These are phyloP conservation scores for Lasiodiplodia sp. DNA, from an alignment of 2,329 filamentous ascomycete genomes.

Conservation along the genomic window DNA sequence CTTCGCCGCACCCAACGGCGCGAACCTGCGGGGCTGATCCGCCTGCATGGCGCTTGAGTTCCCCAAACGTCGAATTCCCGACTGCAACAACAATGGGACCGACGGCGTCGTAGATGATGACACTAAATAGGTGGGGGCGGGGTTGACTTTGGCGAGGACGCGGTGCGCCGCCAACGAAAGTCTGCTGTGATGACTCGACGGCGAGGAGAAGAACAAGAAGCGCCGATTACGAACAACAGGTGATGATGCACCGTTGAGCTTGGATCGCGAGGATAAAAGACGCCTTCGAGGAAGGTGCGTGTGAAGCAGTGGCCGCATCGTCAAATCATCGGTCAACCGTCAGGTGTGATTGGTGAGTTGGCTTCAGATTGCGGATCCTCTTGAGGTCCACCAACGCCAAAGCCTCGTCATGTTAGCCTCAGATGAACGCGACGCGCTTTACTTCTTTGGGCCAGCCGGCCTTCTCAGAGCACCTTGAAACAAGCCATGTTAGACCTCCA, in stretches of 20 bases:
- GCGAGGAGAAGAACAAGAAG: background rate
- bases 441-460: background rate
- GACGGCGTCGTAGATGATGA: background rate
- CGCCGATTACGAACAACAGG: background rate
- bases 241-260: background rate
- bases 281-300: background rate
- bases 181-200: background rate
- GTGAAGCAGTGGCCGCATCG: background rate
- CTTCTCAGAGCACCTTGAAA: background rate
- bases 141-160: background rate
- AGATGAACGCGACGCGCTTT: background rate
- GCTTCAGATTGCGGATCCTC: background rate
- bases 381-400: constrained; percentile 3
- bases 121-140: background rate
- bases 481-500: background rate
- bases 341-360: constrained; percentile 15
- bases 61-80: background rate
- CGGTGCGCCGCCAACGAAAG: background rate
- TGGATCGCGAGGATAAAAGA: background rate
- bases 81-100: background rate
- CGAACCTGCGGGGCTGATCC: constrained; percentile 54
- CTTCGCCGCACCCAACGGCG: constrained; percentile 53
- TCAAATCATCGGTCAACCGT: background rate
- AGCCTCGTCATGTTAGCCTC: constrained; percentile 9
- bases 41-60: background rate